Base-by-base conservation (phyloP, 2,329 filamentous ascomycete genomes). In the Geoglossum cookeanum region DNA sequence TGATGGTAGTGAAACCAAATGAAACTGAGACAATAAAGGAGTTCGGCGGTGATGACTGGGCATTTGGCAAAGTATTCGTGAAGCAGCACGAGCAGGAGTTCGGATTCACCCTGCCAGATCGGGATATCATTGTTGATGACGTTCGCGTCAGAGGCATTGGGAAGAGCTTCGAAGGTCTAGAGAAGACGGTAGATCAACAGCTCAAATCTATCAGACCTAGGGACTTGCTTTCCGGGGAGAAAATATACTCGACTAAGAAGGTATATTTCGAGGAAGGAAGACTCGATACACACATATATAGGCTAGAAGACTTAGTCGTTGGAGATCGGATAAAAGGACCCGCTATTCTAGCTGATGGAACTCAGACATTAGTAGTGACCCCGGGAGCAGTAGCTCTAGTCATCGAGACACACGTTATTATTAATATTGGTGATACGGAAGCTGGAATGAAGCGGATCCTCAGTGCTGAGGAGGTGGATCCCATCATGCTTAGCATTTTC, bases 21-120 rank as follows among this genome's bases (percentile, higher is more conserved):
- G 70, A 76, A 42, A 77, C 81, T 55, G 82, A 87, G 58, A 75
- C 75, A 0, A 71, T 79, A 59, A 75, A 76, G 44, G 72, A 76
- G 13, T 85, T 78, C 61, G 73, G 68, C 29, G 81, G 80, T 5
- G 79, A 86, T 57, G 78, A 83, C 7, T 94, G 86, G 85, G 85
- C 83, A 0, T 96, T 90, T 69, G 87, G 84, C 2, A 79, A 83
- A 62, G 89, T 87, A 0, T 96, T 97, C 64, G 75, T 94, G 35
- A 81, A 82, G 63, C 87, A 94, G 63, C 90, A 96, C 66, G 83
- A 88, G 56, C 89, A 92, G 65, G 90, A 96, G 66, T 96, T 96
- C 65, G 89, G 89, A 0, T 96, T 96, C 65, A 94, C 86, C 0
- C 74, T 96, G 1, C 81, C 81, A 29, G 86, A 94, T 59, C 77